Evolutionary conservation across 768 basidiomycete species (phyloP), one percentile per base, ranked within the genome.

Genomic region (Leccinum olivaceopallidum): DNA sequence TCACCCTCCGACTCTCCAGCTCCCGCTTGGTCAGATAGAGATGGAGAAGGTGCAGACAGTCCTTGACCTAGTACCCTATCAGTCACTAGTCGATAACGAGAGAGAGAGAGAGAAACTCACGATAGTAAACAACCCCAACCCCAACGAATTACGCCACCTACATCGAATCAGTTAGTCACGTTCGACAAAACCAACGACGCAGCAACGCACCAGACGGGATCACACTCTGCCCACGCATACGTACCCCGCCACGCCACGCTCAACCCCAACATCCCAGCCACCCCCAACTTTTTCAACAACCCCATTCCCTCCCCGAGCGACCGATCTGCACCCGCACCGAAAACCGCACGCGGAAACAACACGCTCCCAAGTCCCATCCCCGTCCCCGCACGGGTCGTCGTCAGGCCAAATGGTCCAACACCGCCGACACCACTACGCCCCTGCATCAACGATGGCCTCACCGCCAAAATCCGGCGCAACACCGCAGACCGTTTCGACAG

Each of bases 1-100:
- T 89, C 28, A 92, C 84, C 24, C 78, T 77, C 14, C 90, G 79
- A 2, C 83, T 85, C 68, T 88, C 84, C 6, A 91, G 76, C 68
- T 92, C 90, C 18, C 84, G 85, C 68, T 89, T 88, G 6, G 84
- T 80, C 5, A 92, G 79, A 75, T 83, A 89, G 6, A 90, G 77
- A 65, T 92, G 86, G 5, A 88, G 72, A 1, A 92, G 77, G 42
- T 87, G 81, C 2, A 89, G 48, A 54, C 85, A 85, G 60, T 92
- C 90, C 69, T 86, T 89, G 8, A 80, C 83, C 88, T 90, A 26
- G 3, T 26, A 36, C 3, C 1, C n/a, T 0, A 14, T 56, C 22
- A 50, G 36, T 57, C 20, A 20, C 9, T 9, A 18, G 36, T 39
- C 12, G 13, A 12, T 10, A 24, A 22, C 5, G n/a, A 32, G 20